phyloP scores from a whole-genome alignment of 2,329 filamentous ascomycete species.

The Colletotrichum sublineola region DNA sequence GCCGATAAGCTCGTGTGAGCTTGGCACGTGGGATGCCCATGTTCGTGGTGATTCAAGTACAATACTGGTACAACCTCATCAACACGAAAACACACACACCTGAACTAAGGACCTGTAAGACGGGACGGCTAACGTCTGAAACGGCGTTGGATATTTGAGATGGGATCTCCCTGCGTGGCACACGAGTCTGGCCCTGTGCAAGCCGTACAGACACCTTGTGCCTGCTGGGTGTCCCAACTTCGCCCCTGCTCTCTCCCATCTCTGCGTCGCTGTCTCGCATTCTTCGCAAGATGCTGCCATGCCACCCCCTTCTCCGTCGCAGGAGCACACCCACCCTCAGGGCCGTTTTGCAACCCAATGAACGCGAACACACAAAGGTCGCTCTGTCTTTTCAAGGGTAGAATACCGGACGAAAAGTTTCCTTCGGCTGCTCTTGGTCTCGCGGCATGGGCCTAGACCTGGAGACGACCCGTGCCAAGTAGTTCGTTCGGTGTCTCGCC shows the following conservation, averaged over 20 bases:
- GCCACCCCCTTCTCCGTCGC: slow-evolving; percentile 2
- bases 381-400: slow-evolving; percentile 20
- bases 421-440: slow-evolving; percentile 14
- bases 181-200: slow-evolving; percentile 23
- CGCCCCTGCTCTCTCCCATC: background rate
- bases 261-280: background rate
- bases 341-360: background rate
- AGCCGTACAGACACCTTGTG: slow-evolving; percentile 1
- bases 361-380: slow-evolving; percentile 7
- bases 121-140: slow-evolving; percentile 36
- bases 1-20: slow-evolving; percentile 34
- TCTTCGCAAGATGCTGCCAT: background rate
- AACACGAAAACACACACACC: background rate
- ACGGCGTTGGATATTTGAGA: slow-evolving; percentile 33
- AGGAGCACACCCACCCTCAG: background rate
- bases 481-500: slow-evolving; percentile 39
- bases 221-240: slow-evolving; percentile 17
- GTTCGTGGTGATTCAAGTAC: background rate
- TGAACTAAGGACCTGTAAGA: slow-evolving; percentile 14
- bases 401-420: slow-evolving; percentile 41
- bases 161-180: slow-evolving; percentile 40
- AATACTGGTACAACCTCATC: background rate
- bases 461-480: background rate
- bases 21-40: slow-evolving; percentile 19
- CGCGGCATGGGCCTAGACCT: background rate